Base-by-base conservation (phyloP, 495 filamentous ascomycete species). In the Mytilinidion resinicola region DNA sequence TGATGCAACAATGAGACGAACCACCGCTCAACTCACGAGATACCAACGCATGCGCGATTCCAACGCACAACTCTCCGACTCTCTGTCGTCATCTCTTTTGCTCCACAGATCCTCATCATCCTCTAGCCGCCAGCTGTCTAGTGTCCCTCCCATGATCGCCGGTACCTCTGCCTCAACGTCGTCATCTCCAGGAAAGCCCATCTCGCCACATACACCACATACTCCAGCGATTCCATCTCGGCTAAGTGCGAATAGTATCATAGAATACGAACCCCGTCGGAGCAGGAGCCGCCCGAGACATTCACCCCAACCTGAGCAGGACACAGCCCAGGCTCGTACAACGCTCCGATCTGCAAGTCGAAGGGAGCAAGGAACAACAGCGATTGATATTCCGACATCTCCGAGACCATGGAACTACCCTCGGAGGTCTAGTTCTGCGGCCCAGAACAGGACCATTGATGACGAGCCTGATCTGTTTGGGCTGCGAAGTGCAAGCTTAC, bases 141-240 rank as follows among this genome's bases (percentile, higher is more conserved):
- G 85, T 51, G 86, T 93, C 12, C 90, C 91, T 15, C 84, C 84
- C 8, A 91, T 95, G 88, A 80, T 90, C 50, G 84, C 82, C 39
- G 87, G 87, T 0, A 87, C 87, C 15, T 88, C 87, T n/a, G 78
- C 88, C 44, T 95, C 91, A 10, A 84, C 85, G 0, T 87, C 89
- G 4, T 91, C 91, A 1, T 95, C 91, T 3, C 90, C 89, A 7
- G 90, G 90, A 53, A 97, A 96, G 63, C 90, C 92, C 1, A 79
- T 95, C 47, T 95, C 90, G 1, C 91, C 91, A 10, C 91, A 96
- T 70, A 96, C 91, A 0, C 92, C 92, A 9, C 92, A 96, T 65
- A 96, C 90, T 5, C 91, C 92, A 4, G 90, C 91, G 15, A 88
- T 96, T 46, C 90, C 91, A 36, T 96, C 90, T 17, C 82, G 92